These are phyloP conservation scores for Metschnikowia lachancei DNA, from an alignment of 805 yeast genomes.

Conservation along the genomic window DNA sequence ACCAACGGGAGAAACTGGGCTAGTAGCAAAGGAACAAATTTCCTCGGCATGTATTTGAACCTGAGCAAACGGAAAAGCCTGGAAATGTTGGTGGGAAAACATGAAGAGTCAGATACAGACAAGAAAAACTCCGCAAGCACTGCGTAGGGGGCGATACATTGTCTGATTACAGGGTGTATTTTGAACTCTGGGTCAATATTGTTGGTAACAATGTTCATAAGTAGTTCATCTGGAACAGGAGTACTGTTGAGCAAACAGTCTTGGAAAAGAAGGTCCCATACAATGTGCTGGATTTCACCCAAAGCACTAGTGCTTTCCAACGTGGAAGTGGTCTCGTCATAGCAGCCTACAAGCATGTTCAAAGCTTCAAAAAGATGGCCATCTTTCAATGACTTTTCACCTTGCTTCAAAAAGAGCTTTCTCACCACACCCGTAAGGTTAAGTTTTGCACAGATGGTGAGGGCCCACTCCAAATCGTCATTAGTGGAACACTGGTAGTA, in stretches of 20 bases:
- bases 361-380: conserved; percentile 63
- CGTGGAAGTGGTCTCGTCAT: conserved; percentile 35
- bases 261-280: conserved; percentile 62
- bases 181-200: conserved; percentile 33
- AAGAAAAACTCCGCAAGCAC: conserved; percentile 52
- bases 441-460: conserved; percentile 68
- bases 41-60: conserved; percentile 45
- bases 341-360: conserved; percentile 61
- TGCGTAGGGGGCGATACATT: conserved; percentile 70
- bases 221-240: conserved; percentile 55
- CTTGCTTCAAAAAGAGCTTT: conserved; percentile 50
- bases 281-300: conserved; percentile 47
- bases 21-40: conserved; percentile 48
- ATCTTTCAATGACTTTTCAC: conserved; percentile 47
- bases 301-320: conserved; percentile 29
- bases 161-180: conserved; percentile 58
- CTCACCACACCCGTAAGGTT: conserved; percentile 57
- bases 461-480: conserved; percentile 78
- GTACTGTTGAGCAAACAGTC: conserved; percentile 51
- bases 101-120: conserved; percentile 17
- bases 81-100: conserved; percentile 32
- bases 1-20: conserved; percentile 48
- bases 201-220: conserved; percentile 46
- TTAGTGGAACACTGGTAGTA: conserved; percentile 59
- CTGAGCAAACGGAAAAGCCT: conserved; percentile 48